Conservation (phyloP, 164 flowering plant species). For the Vitis labrusca region DNA sequence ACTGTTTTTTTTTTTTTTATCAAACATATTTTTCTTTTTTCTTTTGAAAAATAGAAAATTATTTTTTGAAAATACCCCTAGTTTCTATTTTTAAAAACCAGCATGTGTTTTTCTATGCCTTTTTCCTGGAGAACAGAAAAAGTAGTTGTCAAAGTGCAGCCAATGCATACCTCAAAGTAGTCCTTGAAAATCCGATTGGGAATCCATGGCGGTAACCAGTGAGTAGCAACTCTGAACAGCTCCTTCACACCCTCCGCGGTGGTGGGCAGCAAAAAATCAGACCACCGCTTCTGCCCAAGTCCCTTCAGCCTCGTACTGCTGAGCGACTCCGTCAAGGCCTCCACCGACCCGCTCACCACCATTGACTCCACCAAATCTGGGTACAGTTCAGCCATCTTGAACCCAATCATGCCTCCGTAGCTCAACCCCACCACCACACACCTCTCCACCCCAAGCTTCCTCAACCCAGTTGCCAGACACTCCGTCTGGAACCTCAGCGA, state of each 20-base stretch:
- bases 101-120: too few relatives aligned
- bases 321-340: constrained; percentile 30
- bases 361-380: constrained; percentile 31
- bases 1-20: too few relatives aligned
- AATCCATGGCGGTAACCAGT: constrained; percentile 17
- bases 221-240: constrained; percentile 11
- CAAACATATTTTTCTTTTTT: too few relatives aligned
- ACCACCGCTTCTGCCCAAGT: constrained; percentile 22
- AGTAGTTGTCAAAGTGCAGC: too few relatives aligned
- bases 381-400: constrained; percentile 30
- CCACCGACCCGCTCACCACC: constrained; percentile 22
- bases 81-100: too few relatives aligned
- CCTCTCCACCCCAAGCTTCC: constrained; percentile 30
- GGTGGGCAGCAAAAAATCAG: constrained; percentile 29
- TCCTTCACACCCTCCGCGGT: constrained; percentile 16
- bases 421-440: constrained; percentile 43
- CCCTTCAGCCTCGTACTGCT: constrained; percentile 1
- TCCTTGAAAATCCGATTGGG: constrained; percentile 24
- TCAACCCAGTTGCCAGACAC: constrained; percentile 32
- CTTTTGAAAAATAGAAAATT: too few relatives aligned
- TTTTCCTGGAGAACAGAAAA: too few relatives aligned
- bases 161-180: constrained; percentile 23
- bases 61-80: too few relatives aligned
- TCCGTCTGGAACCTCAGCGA: constrained; percentile 34
- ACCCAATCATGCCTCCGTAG: constrained; percentile 47